phyloP scores from a whole-genome alignment of 2,329 filamentous ascomycete genomes.

The Aspergillus hortae region DNA sequence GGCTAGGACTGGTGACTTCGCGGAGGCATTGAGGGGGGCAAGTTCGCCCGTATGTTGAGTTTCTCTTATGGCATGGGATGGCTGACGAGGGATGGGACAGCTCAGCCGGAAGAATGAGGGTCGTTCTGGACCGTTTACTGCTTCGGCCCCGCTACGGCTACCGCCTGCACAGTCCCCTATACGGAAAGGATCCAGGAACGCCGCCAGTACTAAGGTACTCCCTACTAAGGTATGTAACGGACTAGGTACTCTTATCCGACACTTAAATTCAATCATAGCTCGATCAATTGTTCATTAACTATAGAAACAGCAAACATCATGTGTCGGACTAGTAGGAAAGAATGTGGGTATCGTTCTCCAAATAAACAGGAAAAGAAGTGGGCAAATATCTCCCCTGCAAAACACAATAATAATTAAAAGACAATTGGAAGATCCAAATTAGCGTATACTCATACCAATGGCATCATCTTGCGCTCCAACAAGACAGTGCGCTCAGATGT shows the following conservation, averaged over 20 bases:
- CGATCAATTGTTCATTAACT: no score
- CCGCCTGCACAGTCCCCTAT: no score
- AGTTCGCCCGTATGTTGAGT: slow-evolving; percentile 2
- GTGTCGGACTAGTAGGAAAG: slow-evolving; percentile 14
- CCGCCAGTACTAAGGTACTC: no score
- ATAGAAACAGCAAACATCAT: neutral
- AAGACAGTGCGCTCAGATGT: slow-evolving; percentile 59
- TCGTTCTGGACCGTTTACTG: no score
- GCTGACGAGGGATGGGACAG: neutral
- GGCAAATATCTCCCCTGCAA: neutral
- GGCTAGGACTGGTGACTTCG: no score
- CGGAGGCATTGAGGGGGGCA: slow-evolving; percentile 3
- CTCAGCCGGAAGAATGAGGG: no score
- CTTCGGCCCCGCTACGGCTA: no score
- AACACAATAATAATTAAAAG: neutral
- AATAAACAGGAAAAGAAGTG: slow-evolving; percentile 16
- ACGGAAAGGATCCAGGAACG: no score
- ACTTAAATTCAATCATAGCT: no score
- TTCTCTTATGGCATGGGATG: slow-evolving; percentile 9
- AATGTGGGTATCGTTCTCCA: slow-evolving; percentile 32
- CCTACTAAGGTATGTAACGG: no score
- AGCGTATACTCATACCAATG: slow-evolving; percentile 17
- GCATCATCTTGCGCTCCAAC: neutral
- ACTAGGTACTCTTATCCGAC: no score
- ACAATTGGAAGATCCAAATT: slow-evolving; percentile 1